These are phyloP conservation scores for Ogataea ganodermae DNA, from an alignment of 805 yeast genomes.

Conservation along the genomic window DNA sequence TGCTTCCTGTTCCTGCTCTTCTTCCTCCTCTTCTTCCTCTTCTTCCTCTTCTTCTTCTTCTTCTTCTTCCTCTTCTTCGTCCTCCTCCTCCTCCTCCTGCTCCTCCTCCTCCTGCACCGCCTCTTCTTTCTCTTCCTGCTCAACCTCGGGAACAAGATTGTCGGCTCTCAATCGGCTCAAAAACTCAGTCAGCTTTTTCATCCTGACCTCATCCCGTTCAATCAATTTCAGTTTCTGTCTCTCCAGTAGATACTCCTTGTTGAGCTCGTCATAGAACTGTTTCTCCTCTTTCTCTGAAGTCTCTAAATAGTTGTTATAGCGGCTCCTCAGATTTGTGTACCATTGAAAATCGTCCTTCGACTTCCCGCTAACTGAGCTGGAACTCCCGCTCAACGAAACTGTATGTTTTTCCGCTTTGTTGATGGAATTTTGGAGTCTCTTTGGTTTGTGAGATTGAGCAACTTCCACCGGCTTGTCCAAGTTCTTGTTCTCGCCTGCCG, in stretches of 20 bases:
- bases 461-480: too few relatives aligned
- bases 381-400: background rate
- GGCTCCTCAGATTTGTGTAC: slow-evolving; percentile 37
- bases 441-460: background rate
- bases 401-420: too few relatives aligned
- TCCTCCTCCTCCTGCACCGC: slow-evolving; percentile 12
- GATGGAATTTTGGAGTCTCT: background rate
- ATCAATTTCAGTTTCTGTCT: slow-evolving; percentile 17
- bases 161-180: slow-evolving; percentile 15
- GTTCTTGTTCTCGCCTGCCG: background rate
- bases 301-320: slow-evolving; percentile 35
- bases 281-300: slow-evolving; percentile 40
- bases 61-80: slow-evolving; percentile 9
- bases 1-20: slow-evolving; percentile 14
- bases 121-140: slow-evolving; percentile 11
- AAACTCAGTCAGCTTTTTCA: slow-evolving; percentile 17
- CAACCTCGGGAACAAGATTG: slow-evolving; percentile 3
- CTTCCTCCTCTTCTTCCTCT: slow-evolving; percentile 6
- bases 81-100: slow-evolving; percentile 10
- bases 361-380: background rate
- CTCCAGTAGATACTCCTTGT: slow-evolving; percentile 33
- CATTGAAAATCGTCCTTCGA: slow-evolving; percentile 32
- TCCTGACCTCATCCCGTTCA: slow-evolving; percentile 25
- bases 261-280: slow-evolving; percentile 37
- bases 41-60: slow-evolving; percentile 11